Conservation (phyloP, 768 basidiomycete species). For the Amanita exitialis region DNA sequence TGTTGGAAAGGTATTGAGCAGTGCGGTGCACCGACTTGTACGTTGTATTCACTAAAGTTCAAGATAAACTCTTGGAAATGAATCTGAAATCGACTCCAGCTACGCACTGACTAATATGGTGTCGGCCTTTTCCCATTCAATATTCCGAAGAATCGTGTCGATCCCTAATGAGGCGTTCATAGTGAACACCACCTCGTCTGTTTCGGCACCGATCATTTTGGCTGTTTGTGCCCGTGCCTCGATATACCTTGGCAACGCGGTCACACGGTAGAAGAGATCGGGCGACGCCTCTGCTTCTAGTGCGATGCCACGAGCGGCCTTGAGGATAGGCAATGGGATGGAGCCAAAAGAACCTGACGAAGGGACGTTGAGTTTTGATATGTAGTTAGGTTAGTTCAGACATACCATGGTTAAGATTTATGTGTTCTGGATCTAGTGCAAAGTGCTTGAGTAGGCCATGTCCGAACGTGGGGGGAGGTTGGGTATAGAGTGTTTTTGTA, state of each 20-base stretch:
- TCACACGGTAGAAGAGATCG: conserved; percentile 41
- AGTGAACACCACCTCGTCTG: conserved; percentile 50
- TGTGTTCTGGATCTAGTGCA: conserved; percentile 44
- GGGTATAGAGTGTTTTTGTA: conserved; percentile 14
- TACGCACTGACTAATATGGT: conserved; percentile 51
- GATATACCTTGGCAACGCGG: conserved; percentile 22
- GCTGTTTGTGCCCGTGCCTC: conserved; percentile 38
- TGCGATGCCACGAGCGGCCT: conserved; percentile 30
- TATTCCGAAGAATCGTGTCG: conserved; percentile 56
- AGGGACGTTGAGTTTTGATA: background rate
- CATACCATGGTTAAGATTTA: conserved; percentile 59
- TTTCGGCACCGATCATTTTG: conserved; percentile 35
- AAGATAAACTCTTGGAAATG: background rate
- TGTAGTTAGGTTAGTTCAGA: background rate
- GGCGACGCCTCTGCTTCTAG: conserved; percentile 41
- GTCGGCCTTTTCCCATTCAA: conserved; percentile 61
- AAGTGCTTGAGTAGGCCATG: conserved; percentile 44
- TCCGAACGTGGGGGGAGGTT: conserved; percentile 37
- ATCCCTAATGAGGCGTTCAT: conserved; percentile 57
- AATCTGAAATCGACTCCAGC: background rate
- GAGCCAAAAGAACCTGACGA: conserved; percentile 49
- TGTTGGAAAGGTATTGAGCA: conserved; percentile 43
- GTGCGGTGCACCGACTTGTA: conserved; percentile 47
- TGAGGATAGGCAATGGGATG: conserved; percentile 40
- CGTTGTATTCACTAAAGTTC: conserved; percentile 24